These are phyloP conservation scores for Pseudognaphalium luteoalbum DNA, from an alignment of 129 eudicot genomes.

Conservation along the genomic window DNA sequence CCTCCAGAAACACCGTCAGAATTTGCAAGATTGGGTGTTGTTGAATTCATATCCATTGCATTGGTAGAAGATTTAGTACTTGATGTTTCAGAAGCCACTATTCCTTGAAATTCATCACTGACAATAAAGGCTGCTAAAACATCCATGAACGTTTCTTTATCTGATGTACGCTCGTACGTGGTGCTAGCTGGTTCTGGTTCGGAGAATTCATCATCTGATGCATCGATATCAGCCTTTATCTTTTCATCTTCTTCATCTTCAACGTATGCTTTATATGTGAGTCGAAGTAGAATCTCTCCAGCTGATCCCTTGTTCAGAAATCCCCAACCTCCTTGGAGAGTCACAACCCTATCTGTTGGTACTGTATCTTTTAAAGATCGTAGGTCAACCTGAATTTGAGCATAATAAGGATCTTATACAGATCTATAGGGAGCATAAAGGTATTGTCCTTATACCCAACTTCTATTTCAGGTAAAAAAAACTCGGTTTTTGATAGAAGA, in stretches of 20 bases:
- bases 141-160: slow-evolving; percentile 77
- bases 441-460: neutral
- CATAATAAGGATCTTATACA: neutral
- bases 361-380: slow-evolving; percentile 83
- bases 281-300: slow-evolving; percentile 75
- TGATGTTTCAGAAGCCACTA: slow-evolving; percentile 77
- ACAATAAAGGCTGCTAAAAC: slow-evolving; percentile 79
- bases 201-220: slow-evolving; percentile 62
- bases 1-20: slow-evolving; percentile 49
- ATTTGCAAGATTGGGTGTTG: slow-evolving; percentile 31
- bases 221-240: slow-evolving; percentile 28
- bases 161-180: slow-evolving; percentile 41
- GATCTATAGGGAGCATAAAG: neutral
- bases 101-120: slow-evolving; percentile 93
- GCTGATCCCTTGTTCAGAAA: slow-evolving; percentile 49
- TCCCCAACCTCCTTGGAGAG: slow-evolving; percentile 77
- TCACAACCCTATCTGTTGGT: slow-evolving; percentile 72
- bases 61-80: slow-evolving; percentile 34
- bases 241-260: slow-evolving; percentile 93
- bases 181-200: slow-evolving; percentile 45
- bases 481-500: neutral
- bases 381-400: slow-evolving; percentile 61
- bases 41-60: slow-evolving; percentile 19
- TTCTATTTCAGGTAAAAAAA: too few species aligned
- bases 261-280: slow-evolving; percentile 88